Conservation (phyloP, 1,284 basidiomycete genomes). For the Marasmius sp. region DNA sequence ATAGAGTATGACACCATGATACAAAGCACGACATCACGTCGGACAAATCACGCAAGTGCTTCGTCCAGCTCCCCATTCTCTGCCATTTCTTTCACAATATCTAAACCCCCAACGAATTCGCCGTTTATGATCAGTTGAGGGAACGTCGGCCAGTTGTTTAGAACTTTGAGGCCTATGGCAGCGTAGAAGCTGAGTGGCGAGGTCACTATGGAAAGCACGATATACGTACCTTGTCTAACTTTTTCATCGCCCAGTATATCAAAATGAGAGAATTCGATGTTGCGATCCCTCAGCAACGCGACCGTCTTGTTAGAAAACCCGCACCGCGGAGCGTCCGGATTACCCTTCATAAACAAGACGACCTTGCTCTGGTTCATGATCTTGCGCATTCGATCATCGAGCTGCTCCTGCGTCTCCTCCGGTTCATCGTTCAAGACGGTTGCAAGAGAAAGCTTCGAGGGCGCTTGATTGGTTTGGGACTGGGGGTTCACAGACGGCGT, state of each 20-base stretch:
- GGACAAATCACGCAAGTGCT: background rate
- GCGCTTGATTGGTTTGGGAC: slow-evolving; percentile 41
- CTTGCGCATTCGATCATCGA: slow-evolving; percentile 57
- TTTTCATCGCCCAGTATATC: slow-evolving; percentile 85
- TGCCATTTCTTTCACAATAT: slow-evolving; percentile 75
- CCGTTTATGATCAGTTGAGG: slow-evolving; percentile 94
- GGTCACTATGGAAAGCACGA: background rate
- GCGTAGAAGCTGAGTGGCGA: slow-evolving; percentile 14
- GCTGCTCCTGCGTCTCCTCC: slow-evolving; percentile 66
- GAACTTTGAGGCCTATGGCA: slow-evolving; percentile 49
- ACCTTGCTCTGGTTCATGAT: slow-evolving; percentile 76
- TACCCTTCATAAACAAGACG: slow-evolving; percentile 98
- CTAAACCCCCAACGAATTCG: slow-evolving; percentile 94
- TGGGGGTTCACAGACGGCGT: slow-evolving; percentile 32
- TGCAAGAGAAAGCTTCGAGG: slow-evolving; percentile 34
- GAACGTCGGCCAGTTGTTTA: slow-evolving; percentile 96
- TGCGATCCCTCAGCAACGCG: slow-evolving; percentile 80
- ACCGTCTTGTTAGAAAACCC: slow-evolving; percentile 93
- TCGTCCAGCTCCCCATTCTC: slow-evolving; percentile 49
- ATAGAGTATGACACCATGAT: background rate
- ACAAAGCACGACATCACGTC: background rate
- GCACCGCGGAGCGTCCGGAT: slow-evolving; percentile 82
- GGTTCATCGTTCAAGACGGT: slow-evolving; percentile 18
- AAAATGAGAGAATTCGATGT: slow-evolving; percentile 79
- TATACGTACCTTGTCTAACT: slow-evolving; percentile 52